Percentiles rank a stretch among this genome's conserved stretches.
These are phyloP conservation scores for Salvia miltiorrhiza DNA, from an alignment of 257 asterid genomes.

Conservation along the genomic window DNA sequence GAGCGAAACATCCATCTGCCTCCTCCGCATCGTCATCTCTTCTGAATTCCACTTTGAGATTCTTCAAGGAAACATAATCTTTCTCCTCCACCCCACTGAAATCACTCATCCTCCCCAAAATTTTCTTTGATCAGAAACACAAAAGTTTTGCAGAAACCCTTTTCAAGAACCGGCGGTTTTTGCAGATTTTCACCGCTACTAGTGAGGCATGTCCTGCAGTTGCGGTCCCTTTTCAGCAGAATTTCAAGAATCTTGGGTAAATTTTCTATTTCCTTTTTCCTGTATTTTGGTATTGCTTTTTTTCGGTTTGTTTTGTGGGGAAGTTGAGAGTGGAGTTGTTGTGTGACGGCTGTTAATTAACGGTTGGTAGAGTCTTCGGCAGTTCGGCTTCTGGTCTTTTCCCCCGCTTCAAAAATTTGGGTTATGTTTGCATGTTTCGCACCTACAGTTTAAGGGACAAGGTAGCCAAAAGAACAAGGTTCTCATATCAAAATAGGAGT, in stretches of 20 bases:
- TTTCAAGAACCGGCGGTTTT: slow-evolving; percentile 16
- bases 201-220: neutral
- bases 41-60: slow-evolving; percentile 54
- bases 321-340: slow-evolving; percentile 28
- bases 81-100: slow-evolving; percentile 30
- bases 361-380: slow-evolving; percentile 86
- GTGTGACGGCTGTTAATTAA: slow-evolving; percentile 76
- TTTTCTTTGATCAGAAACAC: slow-evolving; percentile 26
- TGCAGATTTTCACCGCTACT: slow-evolving; percentile 9
- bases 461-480: no score
- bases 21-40: slow-evolving; percentile 33
- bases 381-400: slow-evolving; percentile 60
- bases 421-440: slow-evolving; percentile 32
- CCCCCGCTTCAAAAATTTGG: slow-evolving; percentile 49
- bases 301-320: slow-evolving; percentile 14
- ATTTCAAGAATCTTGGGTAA: neutral
- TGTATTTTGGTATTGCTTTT: no score
- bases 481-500: no score
- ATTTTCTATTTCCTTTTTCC: neutral
- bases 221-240: neutral
- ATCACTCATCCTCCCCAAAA: slow-evolving; percentile 30
- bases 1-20: slow-evolving; percentile 40
- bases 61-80: slow-evolving; percentile 48
- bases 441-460: no score
- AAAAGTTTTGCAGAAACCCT: slow-evolving; percentile 21